These are phyloP conservation scores for Leucocoprinus birnbaumii DNA, from an alignment of 768 basidiomycete species.

Conservation along the genomic window DNA sequence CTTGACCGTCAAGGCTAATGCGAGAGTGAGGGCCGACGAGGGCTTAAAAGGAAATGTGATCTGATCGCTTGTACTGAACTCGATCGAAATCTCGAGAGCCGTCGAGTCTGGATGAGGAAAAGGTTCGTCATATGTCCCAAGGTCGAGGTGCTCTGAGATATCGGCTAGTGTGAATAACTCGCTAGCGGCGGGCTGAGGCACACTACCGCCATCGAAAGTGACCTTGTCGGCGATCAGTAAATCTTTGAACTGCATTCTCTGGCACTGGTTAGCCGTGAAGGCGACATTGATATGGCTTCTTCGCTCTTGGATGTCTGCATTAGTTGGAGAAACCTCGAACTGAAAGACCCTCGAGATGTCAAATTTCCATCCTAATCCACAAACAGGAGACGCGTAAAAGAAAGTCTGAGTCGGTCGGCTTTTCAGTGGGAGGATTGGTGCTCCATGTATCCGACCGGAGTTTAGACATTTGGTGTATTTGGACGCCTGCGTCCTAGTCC, in stretches of 20 bases:
- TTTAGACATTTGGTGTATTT: not conserved
- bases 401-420: not conserved
- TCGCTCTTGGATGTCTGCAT: constrained; percentile 2
- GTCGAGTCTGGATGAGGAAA: not conserved
- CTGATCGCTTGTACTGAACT: not conserved
- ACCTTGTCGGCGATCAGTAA: not conserved
- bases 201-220: not conserved
- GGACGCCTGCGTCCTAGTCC: too few relatives aligned
- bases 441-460: not conserved
- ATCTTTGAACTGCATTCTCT: not conserved
- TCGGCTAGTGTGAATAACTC: too few relatives aligned
- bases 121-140: not conserved
- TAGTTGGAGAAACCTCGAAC: not conserved
- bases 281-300: not conserved
- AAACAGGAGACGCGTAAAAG: not conserved
- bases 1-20: not conserved
- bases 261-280: not conserved
- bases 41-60: not conserved
- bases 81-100: not conserved
- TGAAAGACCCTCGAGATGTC: not conserved
- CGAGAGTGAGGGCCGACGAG: not conserved
- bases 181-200: too few relatives aligned
- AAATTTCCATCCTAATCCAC: constrained; percentile 4
- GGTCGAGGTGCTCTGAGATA: not conserved
- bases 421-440: not conserved